Percentiles rank a stretch among this genome's conserved stretches.
phyloP scores from a whole-genome alignment of 129 eudicot genomes.

The Saussurea involucrata region DNA sequence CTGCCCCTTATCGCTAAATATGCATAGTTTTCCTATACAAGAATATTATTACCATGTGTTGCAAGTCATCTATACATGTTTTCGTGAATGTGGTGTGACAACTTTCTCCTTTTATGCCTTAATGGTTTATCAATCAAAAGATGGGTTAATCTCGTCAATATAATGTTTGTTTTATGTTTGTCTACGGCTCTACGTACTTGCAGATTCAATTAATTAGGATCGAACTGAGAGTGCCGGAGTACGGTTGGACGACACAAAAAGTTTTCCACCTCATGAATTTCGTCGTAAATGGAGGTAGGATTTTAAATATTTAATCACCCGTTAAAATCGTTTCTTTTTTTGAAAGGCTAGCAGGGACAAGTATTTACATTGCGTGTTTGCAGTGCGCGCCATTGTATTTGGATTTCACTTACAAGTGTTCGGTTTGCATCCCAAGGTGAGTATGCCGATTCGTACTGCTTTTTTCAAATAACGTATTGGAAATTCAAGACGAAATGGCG shows the following conservation, averaged over 20 bases:
- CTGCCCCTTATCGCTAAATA: not conserved
- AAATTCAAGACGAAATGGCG: too few species aligned
- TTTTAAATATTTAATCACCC: constrained; percentile 4
- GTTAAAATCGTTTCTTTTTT: not conserved
- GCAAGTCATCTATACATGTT: not conserved
- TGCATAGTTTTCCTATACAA: not conserved
- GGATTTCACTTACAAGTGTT: constrained; percentile 54
- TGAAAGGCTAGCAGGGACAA: not conserved
- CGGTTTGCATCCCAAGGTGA: constrained; percentile 50
- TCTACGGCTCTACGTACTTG: not conserved
- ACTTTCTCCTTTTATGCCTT: not conserved
- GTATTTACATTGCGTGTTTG: not conserved
- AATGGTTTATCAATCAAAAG: not conserved
- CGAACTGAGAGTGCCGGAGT: constrained; percentile 55
- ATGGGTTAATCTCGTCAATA: not conserved
- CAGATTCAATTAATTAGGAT: constrained; percentile 59
- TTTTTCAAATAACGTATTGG: not conserved
- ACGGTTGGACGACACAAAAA: constrained; percentile 54
- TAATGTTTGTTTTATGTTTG: not conserved
- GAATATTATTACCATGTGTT: not conserved
- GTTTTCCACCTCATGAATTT: constrained; percentile 67
- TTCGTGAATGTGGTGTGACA: not conserved
- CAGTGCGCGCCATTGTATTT: constrained; percentile 57
- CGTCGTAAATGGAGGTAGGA: constrained; percentile 55
- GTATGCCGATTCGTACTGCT: not conserved